Evolutionary conservation across 2,329 filamentous ascomycete genomes (phyloP).

Genomic region (Cercospora janseana): DNA sequence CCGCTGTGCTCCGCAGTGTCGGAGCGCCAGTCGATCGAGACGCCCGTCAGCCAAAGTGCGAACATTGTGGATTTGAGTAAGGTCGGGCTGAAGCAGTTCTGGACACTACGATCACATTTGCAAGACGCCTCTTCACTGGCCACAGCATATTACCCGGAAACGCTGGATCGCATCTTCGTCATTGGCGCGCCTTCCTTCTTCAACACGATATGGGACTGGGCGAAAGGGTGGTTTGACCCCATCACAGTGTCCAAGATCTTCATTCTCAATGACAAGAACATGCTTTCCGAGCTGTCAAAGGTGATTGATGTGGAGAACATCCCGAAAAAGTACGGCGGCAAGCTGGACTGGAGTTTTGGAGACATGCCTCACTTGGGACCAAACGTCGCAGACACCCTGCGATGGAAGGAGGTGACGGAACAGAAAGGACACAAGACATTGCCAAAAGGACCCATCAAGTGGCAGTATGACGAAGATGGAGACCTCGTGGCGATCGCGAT

Average conservation of each 20-base stretch:
- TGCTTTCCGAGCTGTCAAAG: slow-evolving; percentile 70
- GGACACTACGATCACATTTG: slow-evolving; percentile 93
- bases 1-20: slow-evolving; percentile 76
- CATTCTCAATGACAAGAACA: slow-evolving; percentile 72
- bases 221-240: slow-evolving; percentile 89
- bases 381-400: slow-evolving; percentile 42
- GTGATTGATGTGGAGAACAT: slow-evolving; percentile 84
- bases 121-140: slow-evolving; percentile 85
- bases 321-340: slow-evolving; percentile 84
- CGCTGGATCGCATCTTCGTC: slow-evolving; percentile 80
- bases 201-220: slow-evolving; percentile 89
- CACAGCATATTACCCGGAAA: slow-evolving; percentile 93
- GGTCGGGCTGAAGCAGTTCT: slow-evolving; percentile 89
- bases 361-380: slow-evolving; percentile 70
- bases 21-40: slow-evolving; percentile 68
- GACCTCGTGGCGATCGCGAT: slow-evolving; percentile 47
- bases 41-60: slow-evolving; percentile 87
- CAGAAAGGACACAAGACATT: slow-evolving; percentile 41
- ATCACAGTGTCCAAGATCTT: slow-evolving; percentile 96
- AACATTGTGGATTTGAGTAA: slow-evolving; percentile 92
- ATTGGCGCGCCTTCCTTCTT: slow-evolving; percentile 90
- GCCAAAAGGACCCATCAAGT: slow-evolving; percentile 50
- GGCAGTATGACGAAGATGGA: slow-evolving; percentile 44
- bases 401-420: slow-evolving; percentile 40
- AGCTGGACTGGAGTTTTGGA: slow-evolving; percentile 79